These are phyloP conservation scores for Cytospora chrysosperma DNA, from an alignment of 2,329 filamentous ascomycete species.

Conservation along the genomic window DNA sequence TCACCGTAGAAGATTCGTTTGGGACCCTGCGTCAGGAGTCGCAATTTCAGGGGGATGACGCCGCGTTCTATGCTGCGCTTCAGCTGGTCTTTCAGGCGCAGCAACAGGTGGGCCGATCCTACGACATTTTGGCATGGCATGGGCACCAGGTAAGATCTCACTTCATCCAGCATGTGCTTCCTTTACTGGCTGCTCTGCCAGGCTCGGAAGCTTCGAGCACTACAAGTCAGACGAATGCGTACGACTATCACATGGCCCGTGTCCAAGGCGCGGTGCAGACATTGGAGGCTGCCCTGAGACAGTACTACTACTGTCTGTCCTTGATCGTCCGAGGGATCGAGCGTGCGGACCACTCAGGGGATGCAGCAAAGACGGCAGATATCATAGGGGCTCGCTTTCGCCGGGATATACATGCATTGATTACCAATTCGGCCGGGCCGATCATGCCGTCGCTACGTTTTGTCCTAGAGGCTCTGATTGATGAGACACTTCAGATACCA, in stretches of 20 bases:
- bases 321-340: slow-evolving; percentile 50
- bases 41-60: slow-evolving; percentile 42
- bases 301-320: slow-evolving; percentile 55
- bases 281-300: slow-evolving; percentile 58
- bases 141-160: slow-evolving; percentile 60
- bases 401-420: slow-evolving; percentile 62
- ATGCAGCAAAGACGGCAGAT: slow-evolving; percentile 39
- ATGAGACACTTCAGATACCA: slow-evolving; percentile 45
- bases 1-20: slow-evolving; percentile 55
- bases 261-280: slow-evolving; percentile 51
- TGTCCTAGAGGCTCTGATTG: slow-evolving; percentile 54
- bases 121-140: slow-evolving; percentile 60
- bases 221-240: slow-evolving; percentile 32
- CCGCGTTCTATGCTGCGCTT: slow-evolving; percentile 51
- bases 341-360: slow-evolving; percentile 28
- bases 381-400: slow-evolving; percentile 48
- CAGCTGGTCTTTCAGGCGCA: slow-evolving; percentile 53
- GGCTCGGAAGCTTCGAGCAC: slow-evolving; percentile 5
- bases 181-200: slow-evolving; percentile 49
- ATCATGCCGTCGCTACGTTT: slow-evolving; percentile 54
- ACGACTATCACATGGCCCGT: slow-evolving; percentile 48
- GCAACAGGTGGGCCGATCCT: slow-evolving; percentile 51
- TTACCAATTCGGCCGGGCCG: slow-evolving; percentile 61
- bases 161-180: slow-evolving; percentile 59
- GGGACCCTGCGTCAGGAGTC: slow-evolving; percentile 45